A percentile compares a stretch with the other conserved stretches of the same genome.
These are phyloP conservation scores for Dictyostelium citrinum DNA, from an alignment of 78 protist genomes.

Conservation along the genomic window DNA sequence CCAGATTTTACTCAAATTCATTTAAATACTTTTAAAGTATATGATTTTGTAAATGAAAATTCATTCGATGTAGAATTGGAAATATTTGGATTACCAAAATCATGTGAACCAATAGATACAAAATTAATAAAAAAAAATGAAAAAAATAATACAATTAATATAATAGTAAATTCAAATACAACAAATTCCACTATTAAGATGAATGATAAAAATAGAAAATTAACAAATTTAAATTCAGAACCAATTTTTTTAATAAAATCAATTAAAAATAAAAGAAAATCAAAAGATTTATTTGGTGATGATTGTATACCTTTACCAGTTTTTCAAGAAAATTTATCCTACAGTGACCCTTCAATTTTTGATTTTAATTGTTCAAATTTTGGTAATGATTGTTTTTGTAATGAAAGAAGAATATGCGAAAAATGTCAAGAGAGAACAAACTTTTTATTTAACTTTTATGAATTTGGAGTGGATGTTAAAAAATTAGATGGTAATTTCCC, in stretches of 20 bases:
- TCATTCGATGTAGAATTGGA: not conserved
- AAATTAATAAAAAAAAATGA: not conserved
- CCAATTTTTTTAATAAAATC: not conserved
- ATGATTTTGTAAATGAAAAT: not conserved
- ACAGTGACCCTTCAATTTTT: not conserved
- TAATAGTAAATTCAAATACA: not conserved
- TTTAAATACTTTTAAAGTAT: not conserved
- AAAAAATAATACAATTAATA: not conserved
- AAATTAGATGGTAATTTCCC: not conserved
- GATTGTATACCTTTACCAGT: not conserved
- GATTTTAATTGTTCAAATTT: too few species aligned
- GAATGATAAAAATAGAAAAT: too few species aligned
- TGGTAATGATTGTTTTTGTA: not conserved
- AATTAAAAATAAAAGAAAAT: too few species aligned
- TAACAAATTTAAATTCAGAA: not conserved
- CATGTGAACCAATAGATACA: not conserved
- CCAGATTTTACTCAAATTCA: not conserved
- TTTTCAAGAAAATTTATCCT: not conserved
- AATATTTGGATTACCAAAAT: not conserved
- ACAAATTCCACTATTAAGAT: too few species aligned
- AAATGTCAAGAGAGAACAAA: not conserved
- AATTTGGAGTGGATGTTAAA: not conserved
- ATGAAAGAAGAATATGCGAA: not conserved
- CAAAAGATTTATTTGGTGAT: too few species aligned
- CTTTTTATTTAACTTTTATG: not conserved